Evolutionary conservation across 441 rosid species (phyloP).

Genomic region (Gossypium lobatum): DNA sequence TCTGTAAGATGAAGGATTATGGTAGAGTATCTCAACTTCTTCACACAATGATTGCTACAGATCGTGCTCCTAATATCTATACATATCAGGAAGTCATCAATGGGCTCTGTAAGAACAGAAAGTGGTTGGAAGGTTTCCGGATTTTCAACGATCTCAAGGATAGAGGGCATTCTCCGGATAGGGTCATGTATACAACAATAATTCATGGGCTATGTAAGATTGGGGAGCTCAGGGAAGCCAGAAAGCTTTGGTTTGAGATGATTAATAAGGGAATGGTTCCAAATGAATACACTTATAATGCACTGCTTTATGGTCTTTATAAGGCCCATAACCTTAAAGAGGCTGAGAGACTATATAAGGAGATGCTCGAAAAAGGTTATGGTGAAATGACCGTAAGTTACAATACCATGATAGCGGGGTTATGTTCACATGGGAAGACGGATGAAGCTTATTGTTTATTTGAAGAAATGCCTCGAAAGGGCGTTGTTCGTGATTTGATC

Average conservation of each 20-base stretch:
- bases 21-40: slow-evolving; percentile 41
- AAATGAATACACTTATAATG: slow-evolving; percentile 30
- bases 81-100: slow-evolving; percentile 40
- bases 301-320: slow-evolving; percentile 31
- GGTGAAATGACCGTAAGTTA: slow-evolving; percentile 37
- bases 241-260: slow-evolving; percentile 50
- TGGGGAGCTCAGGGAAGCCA: slow-evolving; percentile 29
- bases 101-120: slow-evolving; percentile 38
- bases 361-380: slow-evolving; percentile 31
- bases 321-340: slow-evolving; percentile 27
- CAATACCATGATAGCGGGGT: slow-evolving; percentile 48
- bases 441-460: slow-evolving; percentile 44
- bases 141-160: slow-evolving; percentile 43
- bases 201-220: slow-evolving; percentile 34
- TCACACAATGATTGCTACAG: slow-evolving; percentile 38
- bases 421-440: slow-evolving; percentile 29
- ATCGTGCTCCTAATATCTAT: slow-evolving; percentile 26
- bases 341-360: slow-evolving; percentile 17
- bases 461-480: slow-evolving; percentile 46
- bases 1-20: slow-evolving; percentile 22
- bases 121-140: slow-evolving; percentile 28
- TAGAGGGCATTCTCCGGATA: slow-evolving; percentile 39
- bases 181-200: slow-evolving; percentile 36
- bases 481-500: slow-evolving; percentile 34
- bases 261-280: slow-evolving; percentile 34